Evolutionary conservation across 257 asterid genomes (phyloP), one percentile per base, ranked within the genome.

Genomic region (Ilex asprella): DNA sequence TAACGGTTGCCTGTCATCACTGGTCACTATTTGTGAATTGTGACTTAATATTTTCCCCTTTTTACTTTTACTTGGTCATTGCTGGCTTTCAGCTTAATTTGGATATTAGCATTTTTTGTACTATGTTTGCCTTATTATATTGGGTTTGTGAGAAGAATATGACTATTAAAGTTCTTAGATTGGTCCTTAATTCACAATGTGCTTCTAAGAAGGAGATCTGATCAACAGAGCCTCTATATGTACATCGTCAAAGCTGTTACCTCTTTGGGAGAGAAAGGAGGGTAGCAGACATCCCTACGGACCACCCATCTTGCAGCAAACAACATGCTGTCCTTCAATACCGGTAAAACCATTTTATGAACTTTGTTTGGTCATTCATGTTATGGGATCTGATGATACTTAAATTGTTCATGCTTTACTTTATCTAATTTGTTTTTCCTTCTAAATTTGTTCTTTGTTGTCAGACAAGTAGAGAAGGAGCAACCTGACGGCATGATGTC

Each of bases 271-370:
- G 99, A 83, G 99, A 93, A 80, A 81, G 99, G 76, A 84, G 94
- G 72, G 88, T 93, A 63, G 96, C 96, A 52, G 97, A 89, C 65
- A 35, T 93, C 67, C 97, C 97, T 52, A 89, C 97, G 9, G 99
- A 93, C 81, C 99, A 93, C 68, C 97, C 97, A 43, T 93, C 97
- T 59, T 93, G 99, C 86, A 93, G 97, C 86, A 93, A 93, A 78
- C 99, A 89, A 70, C 99, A 93, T 66, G 95, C 99, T 57, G 94
- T 93, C 71, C 97, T 93, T 73, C 99, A 89, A 78, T 89, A 89
- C 56, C 39, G 99, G 99, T 93, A 81, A 53, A 71, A 54, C 65
- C 56, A 47, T 56, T 50, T 57, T 55, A 60, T 30, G 32, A 64
- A 35, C 7, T 8, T 35, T 35, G 8, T 3, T 35, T 35, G 8